Base-by-base conservation (phyloP, 768 basidiomycete genomes). In the Lentinus brumalis region DNA sequence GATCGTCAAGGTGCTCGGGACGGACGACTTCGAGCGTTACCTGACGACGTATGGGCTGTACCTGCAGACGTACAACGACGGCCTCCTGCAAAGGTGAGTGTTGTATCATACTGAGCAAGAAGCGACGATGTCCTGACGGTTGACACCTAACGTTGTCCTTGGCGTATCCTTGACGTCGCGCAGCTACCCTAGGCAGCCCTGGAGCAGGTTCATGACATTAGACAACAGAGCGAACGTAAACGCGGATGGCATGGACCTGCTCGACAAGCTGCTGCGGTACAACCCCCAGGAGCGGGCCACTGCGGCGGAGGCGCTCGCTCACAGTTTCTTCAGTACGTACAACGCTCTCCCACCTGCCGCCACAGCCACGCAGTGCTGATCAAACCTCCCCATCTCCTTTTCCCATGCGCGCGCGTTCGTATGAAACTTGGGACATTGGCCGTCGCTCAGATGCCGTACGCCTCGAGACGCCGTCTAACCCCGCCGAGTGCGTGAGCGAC, bases 221-320 rank as follows among this genome's bases (percentile, higher is more conserved):
- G 94, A 96, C 71, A 97, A 96, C 74, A 93, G 94, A 73, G 84
- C 92, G 59, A 96, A 91, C 75, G 93, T 96, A 67, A 91, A 92
- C 29, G 92, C 92, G 71, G 96, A 98, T 69, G 95, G 93, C 39
- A 89, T 98, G 69, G 96, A 97, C 78, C 89, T 98, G 66, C 78
- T 98, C 56, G 96, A 98, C 77, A 94, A 95, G 76, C 81, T 98
- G 50, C 83, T 97, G 72, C 89, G 93, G 54, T 98, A 96, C 76
- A 94, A 98, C 71, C 96, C 98, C 71, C 92, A 94, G 77, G 94
- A 96, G 71, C 88, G 96, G 57, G 80, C 97, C 60, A 98, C 96
- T 9, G 96, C 96, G 44, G 86, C 87, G 56, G 96, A 98, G 73
- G 93, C 94, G 9, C 92, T 96, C 73, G 83, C 82, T 10, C 96